Evolutionary conservation across 768 basidiomycete genomes (phyloP).

Genomic region (Tephrocybe sp.): DNA sequence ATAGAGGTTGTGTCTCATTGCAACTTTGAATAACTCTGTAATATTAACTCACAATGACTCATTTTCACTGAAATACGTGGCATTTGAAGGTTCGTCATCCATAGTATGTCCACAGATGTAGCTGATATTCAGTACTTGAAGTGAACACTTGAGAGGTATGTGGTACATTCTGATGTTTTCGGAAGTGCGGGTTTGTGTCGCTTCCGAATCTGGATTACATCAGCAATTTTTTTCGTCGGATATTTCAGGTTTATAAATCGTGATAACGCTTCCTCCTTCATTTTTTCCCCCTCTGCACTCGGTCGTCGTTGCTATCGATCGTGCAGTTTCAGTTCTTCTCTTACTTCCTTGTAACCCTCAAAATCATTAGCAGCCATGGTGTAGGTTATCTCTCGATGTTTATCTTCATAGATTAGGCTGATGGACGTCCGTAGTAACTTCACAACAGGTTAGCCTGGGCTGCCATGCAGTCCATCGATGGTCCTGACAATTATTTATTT

Average conservation of each 20-base stretch:
- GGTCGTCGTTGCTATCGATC: constrained; percentile 12
- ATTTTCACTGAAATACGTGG: not conserved
- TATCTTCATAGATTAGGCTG: constrained; percentile 19
- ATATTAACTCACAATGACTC: constrained; percentile 9
- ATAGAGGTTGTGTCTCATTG: constrained; percentile 11
- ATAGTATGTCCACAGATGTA: not conserved
- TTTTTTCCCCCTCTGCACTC: constrained; percentile 2
- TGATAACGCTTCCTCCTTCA: constrained; percentile 9
- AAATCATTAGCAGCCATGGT: constrained; percentile 54
- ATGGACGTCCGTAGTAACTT: constrained; percentile 64
- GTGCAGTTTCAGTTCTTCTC: not conserved
- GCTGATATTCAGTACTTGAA: not conserved
- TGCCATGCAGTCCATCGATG: not conserved
- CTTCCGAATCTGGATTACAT: constrained; percentile 12
- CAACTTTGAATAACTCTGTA: constrained; percentile 11
- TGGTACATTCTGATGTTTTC: not conserved
- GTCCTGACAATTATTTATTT: constrained; percentile 2
- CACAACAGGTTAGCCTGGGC: constrained; percentile 56
- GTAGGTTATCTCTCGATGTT: constrained; percentile 44
- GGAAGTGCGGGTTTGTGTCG: not conserved
- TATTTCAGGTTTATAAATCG: constrained; percentile 7
- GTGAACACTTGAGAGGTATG: not conserved
- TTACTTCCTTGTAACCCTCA: not conserved
- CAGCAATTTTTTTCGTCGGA: constrained; percentile 6
- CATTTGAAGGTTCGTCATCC: not conserved